These are phyloP conservation scores for Hansenula anomala DNA, from an alignment of 1,139 yeast species.

Conservation along the genomic window DNA sequence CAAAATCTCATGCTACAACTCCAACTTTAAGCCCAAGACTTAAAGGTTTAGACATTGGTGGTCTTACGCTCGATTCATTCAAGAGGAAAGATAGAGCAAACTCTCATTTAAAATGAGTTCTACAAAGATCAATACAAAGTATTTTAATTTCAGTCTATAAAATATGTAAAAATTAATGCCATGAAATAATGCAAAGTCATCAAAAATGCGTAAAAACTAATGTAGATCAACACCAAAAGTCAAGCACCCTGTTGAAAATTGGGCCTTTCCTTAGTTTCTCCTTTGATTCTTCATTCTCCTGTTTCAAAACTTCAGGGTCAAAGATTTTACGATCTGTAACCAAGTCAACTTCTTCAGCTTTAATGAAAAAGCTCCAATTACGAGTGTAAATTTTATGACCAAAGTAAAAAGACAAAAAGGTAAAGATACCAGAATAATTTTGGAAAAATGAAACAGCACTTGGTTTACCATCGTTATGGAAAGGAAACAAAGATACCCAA, in stretches of 20 bases:
- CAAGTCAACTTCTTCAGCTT: slow-evolving; percentile 41
- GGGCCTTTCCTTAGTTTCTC: slow-evolving; percentile 7
- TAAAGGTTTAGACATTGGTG: background rate
- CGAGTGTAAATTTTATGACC: slow-evolving; percentile 40
- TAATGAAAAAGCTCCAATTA: slow-evolving; percentile 30
- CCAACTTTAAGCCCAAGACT: slow-evolving; percentile 6
- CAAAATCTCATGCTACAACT: slow-evolving; percentile 7
- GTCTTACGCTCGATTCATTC: background rate
- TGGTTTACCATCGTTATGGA: slow-evolving; percentile 46
- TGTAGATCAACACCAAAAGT: slow-evolving; percentile 9
- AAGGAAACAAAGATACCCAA: slow-evolving; percentile 68
- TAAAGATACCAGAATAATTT: slow-evolving; percentile 45
- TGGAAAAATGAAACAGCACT: slow-evolving; percentile 37
- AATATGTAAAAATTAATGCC: background rate
- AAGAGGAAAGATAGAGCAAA: background rate
- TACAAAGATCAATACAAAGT: no score
- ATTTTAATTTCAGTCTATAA: no score
- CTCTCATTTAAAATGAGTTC: no score
- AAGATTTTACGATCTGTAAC: slow-evolving; percentile 44
- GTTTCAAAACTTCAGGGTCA: slow-evolving; percentile 27
- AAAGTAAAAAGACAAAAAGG: slow-evolving; percentile 36
- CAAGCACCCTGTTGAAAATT: slow-evolving; percentile 4
- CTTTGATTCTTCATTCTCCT: slow-evolving; percentile 12
- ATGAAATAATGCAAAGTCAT: no score
- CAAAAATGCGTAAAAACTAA: no score